A percentile compares a stretch with the other conserved stretches of the same genome.
Conservation (phyloP, 1,284 basidiomycete genomes). For the Mycena sp. region DNA sequence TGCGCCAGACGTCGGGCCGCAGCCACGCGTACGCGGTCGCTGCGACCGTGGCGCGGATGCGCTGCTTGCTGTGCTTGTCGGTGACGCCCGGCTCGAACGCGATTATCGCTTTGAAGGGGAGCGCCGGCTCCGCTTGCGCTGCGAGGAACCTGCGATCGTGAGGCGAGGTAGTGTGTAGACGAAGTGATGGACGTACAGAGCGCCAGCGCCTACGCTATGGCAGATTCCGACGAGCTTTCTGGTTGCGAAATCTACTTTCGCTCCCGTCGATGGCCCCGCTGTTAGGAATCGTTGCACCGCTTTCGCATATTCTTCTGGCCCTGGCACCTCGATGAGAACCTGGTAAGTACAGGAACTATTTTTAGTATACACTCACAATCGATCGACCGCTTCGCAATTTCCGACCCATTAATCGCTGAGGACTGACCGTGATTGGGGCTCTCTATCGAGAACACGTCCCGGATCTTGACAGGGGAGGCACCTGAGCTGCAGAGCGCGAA, state of each 20-base stretch:
- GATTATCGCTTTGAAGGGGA: conserved; percentile 25
- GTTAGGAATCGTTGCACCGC: conserved; percentile 24
- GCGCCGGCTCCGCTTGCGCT: conserved; percentile 10
- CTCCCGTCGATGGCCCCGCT: not conserved
- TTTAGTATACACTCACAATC: conserved; percentile 18
- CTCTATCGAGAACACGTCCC: conserved; percentile 28
- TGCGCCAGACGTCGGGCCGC: conserved; percentile 22
- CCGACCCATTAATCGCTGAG: conserved; percentile 16
- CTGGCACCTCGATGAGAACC: not conserved
- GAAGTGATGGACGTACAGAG: conserved; percentile 13
- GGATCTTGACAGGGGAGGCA: not conserved
- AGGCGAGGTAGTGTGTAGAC: not conserved
- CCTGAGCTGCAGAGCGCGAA: not conserved
- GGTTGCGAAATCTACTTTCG: conserved; percentile 3
- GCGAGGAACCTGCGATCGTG: conserved; percentile 19
- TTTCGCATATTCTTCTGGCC: conserved; percentile 21
- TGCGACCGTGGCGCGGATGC: not conserved
- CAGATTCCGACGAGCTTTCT: conserved; percentile 26
- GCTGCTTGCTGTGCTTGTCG: conserved; percentile 12
- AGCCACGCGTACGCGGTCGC: conserved; percentile 28
- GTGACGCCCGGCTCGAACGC: conserved; percentile 29
- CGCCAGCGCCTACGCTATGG: conserved; percentile 24
- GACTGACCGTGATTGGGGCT: conserved; percentile 28
- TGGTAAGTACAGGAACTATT: not conserved
- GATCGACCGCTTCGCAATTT: conserved; percentile 2